phyloP scores from a whole-genome alignment of 2,329 filamentous ascomycete genomes.

The Fusarium penzigii region DNA sequence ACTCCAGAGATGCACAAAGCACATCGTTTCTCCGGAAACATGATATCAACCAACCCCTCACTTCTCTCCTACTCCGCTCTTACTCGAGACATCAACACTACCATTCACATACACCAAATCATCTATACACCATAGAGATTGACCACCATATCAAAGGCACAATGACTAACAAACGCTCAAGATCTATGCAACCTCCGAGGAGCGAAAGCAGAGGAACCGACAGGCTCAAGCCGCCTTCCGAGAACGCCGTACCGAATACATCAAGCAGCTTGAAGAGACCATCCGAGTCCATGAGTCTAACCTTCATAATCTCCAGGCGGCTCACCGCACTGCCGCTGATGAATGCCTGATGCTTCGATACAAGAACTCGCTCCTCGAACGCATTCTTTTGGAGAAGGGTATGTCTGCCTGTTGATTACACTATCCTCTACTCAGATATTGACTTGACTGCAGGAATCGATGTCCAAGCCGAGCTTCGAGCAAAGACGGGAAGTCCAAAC shows the following conservation, averaged over 20 bases:
- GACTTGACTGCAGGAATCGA: conserved; percentile 70
- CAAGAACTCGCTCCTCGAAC: conserved; percentile 94
- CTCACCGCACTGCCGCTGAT: conserved; percentile 90
- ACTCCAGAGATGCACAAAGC: background rate
- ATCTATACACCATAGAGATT: background rate
- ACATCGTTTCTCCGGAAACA: background rate
- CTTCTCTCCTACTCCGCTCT: background rate
- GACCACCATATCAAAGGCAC: background rate
- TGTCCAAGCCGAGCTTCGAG: conserved; percentile 91
- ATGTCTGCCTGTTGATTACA: conserved; percentile 13
- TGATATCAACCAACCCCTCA: background rate
- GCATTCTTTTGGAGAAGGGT: conserved; percentile 97
- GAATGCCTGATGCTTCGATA: conserved; percentile 98
- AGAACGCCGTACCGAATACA: conserved; percentile 96
- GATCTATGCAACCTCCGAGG: conserved; percentile 99
- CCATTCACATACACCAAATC: background rate
- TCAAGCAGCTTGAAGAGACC: conserved; percentile 96
- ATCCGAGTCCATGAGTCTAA: conserved; percentile 97
- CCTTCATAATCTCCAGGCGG: conserved; percentile 87
- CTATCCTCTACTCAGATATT: conserved; percentile 1
- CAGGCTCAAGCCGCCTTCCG: conserved; percentile 97
- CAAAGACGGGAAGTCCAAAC: conserved; percentile 87
- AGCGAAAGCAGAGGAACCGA: conserved; percentile 95
- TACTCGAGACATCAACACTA: background rate
- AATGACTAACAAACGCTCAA: conserved; percentile 40